Percentiles rank a stretch among this genome's conserved stretches.
These are phyloP conservation scores for Auriscalpium vulgare DNA, from an alignment of 768 basidiomycete genomes.

Conservation along the genomic window DNA sequence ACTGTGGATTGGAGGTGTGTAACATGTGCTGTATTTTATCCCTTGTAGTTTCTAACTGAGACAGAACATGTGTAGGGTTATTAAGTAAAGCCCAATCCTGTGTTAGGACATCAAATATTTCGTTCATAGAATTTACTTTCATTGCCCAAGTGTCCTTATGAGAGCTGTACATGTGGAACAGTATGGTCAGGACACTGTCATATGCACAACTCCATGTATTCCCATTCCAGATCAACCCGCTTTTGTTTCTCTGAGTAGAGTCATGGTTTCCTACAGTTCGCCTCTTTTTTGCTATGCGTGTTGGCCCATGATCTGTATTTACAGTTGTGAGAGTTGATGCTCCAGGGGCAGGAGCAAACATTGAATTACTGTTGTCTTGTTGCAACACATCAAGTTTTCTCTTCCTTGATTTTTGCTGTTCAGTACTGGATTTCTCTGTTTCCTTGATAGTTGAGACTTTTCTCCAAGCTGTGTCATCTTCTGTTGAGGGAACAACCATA, in stretches of 20 bases:
- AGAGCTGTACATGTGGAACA: not conserved
- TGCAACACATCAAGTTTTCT: not conserved
- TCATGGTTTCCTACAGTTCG: not conserved
- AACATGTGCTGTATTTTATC: not conserved
- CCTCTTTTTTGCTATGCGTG: not conserved
- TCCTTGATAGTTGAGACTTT: not conserved
- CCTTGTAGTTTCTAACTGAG: not conserved
- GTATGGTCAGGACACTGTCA: slow-evolving; percentile 1
- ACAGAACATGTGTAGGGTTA: not conserved
- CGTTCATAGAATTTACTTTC: not conserved
- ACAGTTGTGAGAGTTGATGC: not conserved
- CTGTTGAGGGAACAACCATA: not conserved
- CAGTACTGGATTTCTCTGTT: not conserved
- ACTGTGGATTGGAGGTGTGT: not conserved
- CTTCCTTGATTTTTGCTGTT: not conserved
- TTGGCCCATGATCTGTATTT: not conserved
- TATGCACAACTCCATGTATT: slow-evolving; percentile 5
- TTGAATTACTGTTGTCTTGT: not conserved
- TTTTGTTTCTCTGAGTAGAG: not conserved
- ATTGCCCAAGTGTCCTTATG: not conserved
- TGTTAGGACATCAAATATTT: not conserved
- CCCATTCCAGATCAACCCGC: not conserved
- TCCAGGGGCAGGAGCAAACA: not conserved
- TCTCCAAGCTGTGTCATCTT: not conserved
- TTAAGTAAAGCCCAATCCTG: not conserved